Conservation (phyloP, 23 red algal species). For the Chondrus crispus region DNA sequence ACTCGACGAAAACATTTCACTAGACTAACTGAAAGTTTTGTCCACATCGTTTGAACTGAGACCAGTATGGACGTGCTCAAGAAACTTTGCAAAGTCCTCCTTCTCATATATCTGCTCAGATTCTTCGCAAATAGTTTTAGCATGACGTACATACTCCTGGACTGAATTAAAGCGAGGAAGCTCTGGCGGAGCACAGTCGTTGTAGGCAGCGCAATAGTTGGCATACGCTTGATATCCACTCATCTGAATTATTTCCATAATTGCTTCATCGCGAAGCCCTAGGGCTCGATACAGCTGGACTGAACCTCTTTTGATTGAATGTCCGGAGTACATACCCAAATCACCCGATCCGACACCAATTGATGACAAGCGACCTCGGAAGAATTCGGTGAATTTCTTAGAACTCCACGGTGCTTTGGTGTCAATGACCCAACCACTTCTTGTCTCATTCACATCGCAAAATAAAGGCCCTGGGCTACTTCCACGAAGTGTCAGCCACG, state of each 20-base stretch:
- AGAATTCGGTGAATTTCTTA: conserved; percentile 4
- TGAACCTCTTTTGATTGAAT: neutral
- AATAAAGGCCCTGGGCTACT: neutral
- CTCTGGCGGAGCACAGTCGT: neutral
- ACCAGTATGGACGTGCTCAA: no score
- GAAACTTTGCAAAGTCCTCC: no score
- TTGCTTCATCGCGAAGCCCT: neutral
- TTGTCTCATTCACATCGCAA: neutral
- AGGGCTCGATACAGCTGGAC: neutral
- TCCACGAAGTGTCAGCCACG: neutral
- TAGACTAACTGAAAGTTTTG: no score
- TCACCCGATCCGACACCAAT: neutral
- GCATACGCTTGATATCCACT: neutral
- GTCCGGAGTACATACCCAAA: neutral
- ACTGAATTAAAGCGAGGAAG: neutral
- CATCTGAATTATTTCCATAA: conserved; percentile 16
- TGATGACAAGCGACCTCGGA: neutral
- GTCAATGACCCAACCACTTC: neutral
- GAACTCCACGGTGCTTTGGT: neutral
- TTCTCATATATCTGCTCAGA: no score
- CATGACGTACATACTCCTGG: neutral
- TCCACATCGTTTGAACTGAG: no score
- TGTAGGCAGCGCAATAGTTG: conserved; percentile 2
- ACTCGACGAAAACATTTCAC: no score
- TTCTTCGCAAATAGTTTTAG: conserved; percentile 8